Base-by-base conservation (phyloP, 1,139 yeast genomes). In the Citeromyces siamensis region DNA sequence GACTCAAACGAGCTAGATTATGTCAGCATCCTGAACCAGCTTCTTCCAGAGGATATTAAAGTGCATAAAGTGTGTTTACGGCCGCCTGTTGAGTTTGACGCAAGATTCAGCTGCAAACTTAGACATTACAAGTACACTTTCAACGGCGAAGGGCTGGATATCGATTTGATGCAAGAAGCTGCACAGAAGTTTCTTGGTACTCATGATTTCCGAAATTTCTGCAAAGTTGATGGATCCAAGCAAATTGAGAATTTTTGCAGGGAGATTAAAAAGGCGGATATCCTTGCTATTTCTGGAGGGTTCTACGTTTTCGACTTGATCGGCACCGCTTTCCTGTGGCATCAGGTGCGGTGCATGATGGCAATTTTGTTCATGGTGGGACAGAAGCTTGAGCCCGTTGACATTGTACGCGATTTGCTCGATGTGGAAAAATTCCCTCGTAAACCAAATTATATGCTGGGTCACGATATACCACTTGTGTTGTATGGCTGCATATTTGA, bases 261-360 rank as follows among this genome's bases (percentile, higher is more conserved):
- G 49, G 64, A 62, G 10, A 73, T 88, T 16, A 48, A 64, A 33
- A 56, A 64, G 35, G 64, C 88, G 1, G 56, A 66, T 12, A 75
- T 84, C 10, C 43, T 63, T 7, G 63, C 58, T 5, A 46, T 71
- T 5, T 47, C 54, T 3, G 46, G 41, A 2, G 66, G 61, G 19
- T 62, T 66, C 40, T 82, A 68, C 49, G 80, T 78, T 41, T 77
- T 90, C 53, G 88, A 86, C 52, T 61, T 90, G 38, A 68, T 72
- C 44, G 99, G 98, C 0, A 65, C 84, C 2, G 98, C 98, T 6
- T 93, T 93, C 48, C 60, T 93, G 41, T 93, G 98, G 98, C 97
- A 93, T 53, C 99, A 93, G 55, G 99, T 93, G 17, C 70, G 98
- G 37, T 86, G 95, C 46, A 90, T 93, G 94, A 73, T 86, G 60